phyloP scores from a whole-genome alignment of 2,329 filamentous ascomycete genomes.

The Coleophoma eucalyptorum region DNA sequence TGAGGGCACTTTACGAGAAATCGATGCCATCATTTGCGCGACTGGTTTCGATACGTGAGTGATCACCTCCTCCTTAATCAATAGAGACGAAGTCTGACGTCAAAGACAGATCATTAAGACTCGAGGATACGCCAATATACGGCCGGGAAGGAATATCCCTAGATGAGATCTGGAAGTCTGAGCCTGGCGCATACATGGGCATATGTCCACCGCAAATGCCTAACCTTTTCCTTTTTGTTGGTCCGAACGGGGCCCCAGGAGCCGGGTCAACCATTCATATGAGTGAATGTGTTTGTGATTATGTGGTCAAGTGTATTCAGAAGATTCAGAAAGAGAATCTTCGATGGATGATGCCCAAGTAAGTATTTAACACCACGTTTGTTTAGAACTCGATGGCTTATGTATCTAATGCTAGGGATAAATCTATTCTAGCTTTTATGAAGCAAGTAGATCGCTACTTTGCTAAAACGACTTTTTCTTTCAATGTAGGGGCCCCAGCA shows the following conservation, averaged over 20 bases:
- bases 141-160: not conserved
- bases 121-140: not conserved
- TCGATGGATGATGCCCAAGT: not conserved
- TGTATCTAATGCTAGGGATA: not conserved
- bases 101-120: not conserved
- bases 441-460: not conserved
- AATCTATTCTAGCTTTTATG: not conserved
- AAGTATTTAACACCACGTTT: too few relatives aligned
- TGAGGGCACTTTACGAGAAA: not conserved
- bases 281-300: not conserved
- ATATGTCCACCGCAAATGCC: not conserved
- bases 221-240: not conserved
- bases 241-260: not conserved
- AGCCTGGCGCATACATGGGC: not conserved
- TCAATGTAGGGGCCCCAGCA: too few relatives aligned
- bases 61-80: too few relatives aligned
- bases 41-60: not conserved
- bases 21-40: too few relatives aligned
- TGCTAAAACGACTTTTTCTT: not conserved
- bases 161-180: not conserved
- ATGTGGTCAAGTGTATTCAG: not conserved
- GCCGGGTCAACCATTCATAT: not conserved
- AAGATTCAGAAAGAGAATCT: constrained; percentile 1
- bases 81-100: not conserved
- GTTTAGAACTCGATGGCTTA: too few relatives aligned